Base-by-base conservation (phyloP, 176 grass and related monocot species). In the Ampelocalamus luodianensis region DNA sequence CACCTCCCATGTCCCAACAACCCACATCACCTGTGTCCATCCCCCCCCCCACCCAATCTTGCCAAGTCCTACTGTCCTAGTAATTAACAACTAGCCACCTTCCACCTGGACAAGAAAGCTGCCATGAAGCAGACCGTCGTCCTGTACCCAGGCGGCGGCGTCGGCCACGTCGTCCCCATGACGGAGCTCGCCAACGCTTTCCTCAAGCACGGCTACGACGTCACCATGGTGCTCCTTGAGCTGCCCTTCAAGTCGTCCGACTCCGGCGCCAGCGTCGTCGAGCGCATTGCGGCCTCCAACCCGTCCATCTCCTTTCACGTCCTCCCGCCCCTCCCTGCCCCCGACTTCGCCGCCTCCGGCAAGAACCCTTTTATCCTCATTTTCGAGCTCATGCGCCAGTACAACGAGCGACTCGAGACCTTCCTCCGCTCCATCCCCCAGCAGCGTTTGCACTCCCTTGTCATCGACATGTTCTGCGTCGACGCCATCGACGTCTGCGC, bases 81-180 rank as follows among this genome's bases (percentile, higher is more conserved):
- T 15, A 15, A 15, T 49, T 5, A 18, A 40, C 37, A 11, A 10
- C n/a, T n/a, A n/a, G 64, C 64, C 4, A 15, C 32, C 32, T 34
- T 34, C 32, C 32, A 34, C 32, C 1, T 34, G 32, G 32, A 34
- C 50, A 5, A 18, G 5, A 18, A 54, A 54, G 5, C 14, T 6
- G 8, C 37, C 17, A 81, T 82, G 79, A 71, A 58, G 79, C 79
- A 82, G 48, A 82, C 79, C 15, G 79, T 82, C 15, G 79, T 82
- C 9, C 49, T 82, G 50, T 82, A 82, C 66, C 50, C 79, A 3
- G 79, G 79, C 50, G 37, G 5, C 66, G 66, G 79, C 66, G 49
- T 55, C 66, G 67, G 79, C 37, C 79, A 82, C 50, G 37, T 82
- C 37, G 50, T 10, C 3, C 51, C 79, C 50, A 70, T 82, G 65